Evolutionary conservation across 1,284 basidiomycete genomes (phyloP).

Genomic region (Ustilago loliicola): DNA sequence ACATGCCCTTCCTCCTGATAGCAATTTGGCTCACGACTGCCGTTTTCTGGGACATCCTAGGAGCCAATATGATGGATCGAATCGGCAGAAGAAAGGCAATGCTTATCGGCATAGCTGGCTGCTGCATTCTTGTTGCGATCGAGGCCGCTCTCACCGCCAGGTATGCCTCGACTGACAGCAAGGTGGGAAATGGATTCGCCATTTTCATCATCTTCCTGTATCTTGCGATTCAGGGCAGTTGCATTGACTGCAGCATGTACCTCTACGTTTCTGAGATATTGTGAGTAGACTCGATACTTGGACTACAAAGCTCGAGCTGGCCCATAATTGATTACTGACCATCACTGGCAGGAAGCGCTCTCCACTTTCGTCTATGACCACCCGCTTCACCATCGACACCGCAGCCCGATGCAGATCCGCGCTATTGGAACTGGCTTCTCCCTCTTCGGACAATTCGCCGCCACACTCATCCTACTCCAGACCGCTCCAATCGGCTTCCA

Average conservation of each 20-base stretch:
- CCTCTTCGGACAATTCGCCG: constrained; percentile 4
- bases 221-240: constrained; percentile 1
- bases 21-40: constrained; percentile 1
- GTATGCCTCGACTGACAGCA: constrained; percentile 8
- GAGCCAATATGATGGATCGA: constrained; percentile 6
- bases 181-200: constrained; percentile 7
- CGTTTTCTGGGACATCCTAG: constrained; percentile 1
- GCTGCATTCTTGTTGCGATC: constrained; percentile 2
- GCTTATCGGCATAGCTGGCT: not conserved
- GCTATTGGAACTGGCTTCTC: not conserved
- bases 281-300: not conserved
- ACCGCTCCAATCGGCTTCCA: constrained; percentile 8
- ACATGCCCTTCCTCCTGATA: constrained; percentile 7
- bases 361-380: not conserved
- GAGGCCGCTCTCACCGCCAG: constrained; percentile 1
- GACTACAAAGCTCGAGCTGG: not conserved
- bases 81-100: not conserved
- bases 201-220: constrained; percentile 8
- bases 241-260: constrained; percentile 8
- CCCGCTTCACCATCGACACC: not conserved
- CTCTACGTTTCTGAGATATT: constrained; percentile 5
- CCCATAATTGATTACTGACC: not conserved
- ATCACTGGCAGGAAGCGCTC: not conserved
- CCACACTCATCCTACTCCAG: not conserved
- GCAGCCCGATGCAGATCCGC: constrained; percentile 7